These are phyloP conservation scores for Aphanomyces astaci DNA, from an alignment of 352 stramenopile genomes.

Conservation along the genomic window DNA sequence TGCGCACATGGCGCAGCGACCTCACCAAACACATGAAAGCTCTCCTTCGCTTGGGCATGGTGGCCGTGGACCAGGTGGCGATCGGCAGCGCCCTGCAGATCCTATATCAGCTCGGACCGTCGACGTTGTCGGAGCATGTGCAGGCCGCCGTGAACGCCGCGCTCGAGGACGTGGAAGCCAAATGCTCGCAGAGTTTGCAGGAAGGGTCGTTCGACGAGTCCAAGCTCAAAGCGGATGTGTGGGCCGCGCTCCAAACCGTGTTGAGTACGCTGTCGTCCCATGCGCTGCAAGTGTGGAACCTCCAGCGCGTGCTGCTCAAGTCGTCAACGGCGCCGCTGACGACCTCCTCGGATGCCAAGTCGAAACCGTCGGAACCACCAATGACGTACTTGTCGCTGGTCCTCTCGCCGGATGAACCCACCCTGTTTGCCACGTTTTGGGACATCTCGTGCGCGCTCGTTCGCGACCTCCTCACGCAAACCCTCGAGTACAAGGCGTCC, in stretches of 20 bases:
- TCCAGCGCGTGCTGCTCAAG: conserved; percentile 79
- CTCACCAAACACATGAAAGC: conserved; percentile 15
- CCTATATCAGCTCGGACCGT: conserved; percentile 61
- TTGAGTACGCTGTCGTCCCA: conserved; percentile 60
- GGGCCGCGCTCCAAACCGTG: conserved; percentile 72
- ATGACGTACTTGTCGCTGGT: conserved; percentile 65
- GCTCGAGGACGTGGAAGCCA: conserved; percentile 70
- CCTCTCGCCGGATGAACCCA: conserved; percentile 61
- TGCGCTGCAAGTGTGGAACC: conserved; percentile 77
- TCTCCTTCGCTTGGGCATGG: conserved; percentile 7
- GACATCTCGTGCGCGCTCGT: conserved; percentile 74
- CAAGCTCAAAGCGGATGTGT: conserved; percentile 62
- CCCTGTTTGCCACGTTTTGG: conserved; percentile 78
- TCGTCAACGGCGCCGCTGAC: conserved; percentile 43
- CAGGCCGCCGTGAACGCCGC: conserved; percentile 74
- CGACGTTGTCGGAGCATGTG: conserved; percentile 43
- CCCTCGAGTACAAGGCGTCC: conserved; percentile 43
- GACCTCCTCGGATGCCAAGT: background rate
- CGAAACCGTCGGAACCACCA: background rate
- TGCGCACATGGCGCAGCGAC: background rate
- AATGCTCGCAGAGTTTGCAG: conserved; percentile 45
- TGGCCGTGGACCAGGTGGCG: conserved; percentile 4
- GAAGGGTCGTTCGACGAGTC: conserved; percentile 32
- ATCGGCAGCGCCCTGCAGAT: conserved; percentile 72
- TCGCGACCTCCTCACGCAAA: conserved; percentile 56